phyloP scores from a whole-genome alignment of 164 flowering plant species.

The Piper longum region DNA sequence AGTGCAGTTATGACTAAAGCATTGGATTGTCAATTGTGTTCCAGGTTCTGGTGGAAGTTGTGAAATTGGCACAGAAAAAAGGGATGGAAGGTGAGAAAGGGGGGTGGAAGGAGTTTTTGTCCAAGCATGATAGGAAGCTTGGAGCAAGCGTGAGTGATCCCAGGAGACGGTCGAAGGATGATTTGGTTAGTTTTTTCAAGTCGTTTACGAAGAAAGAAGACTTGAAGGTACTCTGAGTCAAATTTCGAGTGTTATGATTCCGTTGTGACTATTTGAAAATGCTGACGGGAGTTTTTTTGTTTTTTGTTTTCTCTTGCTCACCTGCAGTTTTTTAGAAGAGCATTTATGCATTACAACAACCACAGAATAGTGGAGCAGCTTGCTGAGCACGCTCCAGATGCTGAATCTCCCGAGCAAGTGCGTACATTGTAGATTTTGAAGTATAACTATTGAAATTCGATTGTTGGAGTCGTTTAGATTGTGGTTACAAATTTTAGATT shows the following conservation, averaged over 20 bases:
- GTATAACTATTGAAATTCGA: neutral
- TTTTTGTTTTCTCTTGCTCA: neutral
- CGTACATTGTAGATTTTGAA: neutral
- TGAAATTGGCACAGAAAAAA: constrained; percentile 52
- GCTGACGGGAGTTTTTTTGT: neutral
- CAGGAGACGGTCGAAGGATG: constrained; percentile 37
- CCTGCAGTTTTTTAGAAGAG: constrained; percentile 32
- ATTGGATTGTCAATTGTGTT: neutral
- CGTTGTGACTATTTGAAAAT: neutral
- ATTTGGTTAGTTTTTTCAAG: constrained; percentile 47
- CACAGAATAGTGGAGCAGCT: constrained; percentile 21
- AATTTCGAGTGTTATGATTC: neutral
- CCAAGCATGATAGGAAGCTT: constrained; percentile 32
- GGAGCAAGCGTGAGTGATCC: constrained; percentile 77
- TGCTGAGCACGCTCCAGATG: constrained; percentile 15
- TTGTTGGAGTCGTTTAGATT: no score
- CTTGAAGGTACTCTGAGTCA: constrained; percentile 27
- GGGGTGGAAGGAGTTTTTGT: constrained; percentile 69
- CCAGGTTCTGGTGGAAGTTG: constrained; percentile 61
- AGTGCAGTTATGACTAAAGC: no score
- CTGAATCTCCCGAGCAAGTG: constrained; percentile 65
- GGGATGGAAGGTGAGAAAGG: constrained; percentile 56
- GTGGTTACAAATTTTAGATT: no score
- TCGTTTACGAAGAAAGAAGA: constrained; percentile 48
- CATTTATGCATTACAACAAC: constrained; percentile 25